Conservation (phyloP, 2,329 filamentous ascomycete species). For the Zasmidium cellare region DNA sequence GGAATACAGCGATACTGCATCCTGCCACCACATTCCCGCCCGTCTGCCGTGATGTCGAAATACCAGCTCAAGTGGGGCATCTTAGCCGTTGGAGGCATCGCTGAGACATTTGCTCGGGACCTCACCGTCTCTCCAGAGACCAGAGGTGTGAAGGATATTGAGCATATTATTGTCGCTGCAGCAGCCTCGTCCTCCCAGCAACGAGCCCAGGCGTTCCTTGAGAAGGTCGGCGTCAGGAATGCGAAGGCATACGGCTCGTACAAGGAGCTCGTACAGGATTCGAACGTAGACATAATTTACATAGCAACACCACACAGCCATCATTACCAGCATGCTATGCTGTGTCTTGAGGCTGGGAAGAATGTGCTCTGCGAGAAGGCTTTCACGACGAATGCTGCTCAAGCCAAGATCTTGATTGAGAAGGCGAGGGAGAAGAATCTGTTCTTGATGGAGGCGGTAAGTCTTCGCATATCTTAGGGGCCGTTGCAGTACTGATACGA, state of each 20-base stretch:
- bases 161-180: constrained; percentile 75
- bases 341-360: constrained; percentile 81
- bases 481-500: background rate
- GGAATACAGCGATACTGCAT: too few species aligned
- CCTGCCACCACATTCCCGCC: too few species aligned
- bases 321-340: constrained; percentile 86
- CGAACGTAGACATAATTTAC: constrained; percentile 81
- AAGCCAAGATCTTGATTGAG: constrained; percentile 70
- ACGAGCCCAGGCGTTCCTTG: constrained; percentile 71
- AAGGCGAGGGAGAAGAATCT: constrained; percentile 73
- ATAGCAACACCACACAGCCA: constrained; percentile 89
- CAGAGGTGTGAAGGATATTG: constrained; percentile 70
- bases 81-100: constrained; percentile 51
- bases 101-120: constrained; percentile 66
- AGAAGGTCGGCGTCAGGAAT: constrained; percentile 66
- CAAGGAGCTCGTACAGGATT: constrained; percentile 74
- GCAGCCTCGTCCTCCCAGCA: constrained; percentile 73
- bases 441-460: constrained; percentile 65
- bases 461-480: constrained; percentile 2
- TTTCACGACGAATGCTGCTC: constrained; percentile 78
- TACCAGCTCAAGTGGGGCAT: constrained; percentile 43
- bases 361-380: constrained; percentile 90
- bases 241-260: constrained; percentile 79
- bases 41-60: constrained; percentile 28
- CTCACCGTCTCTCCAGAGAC: constrained; percentile 70